A percentile compares a stretch with the other conserved stretches of the same genome.
phyloP scores from a whole-genome alignment of 441 rosid genomes.

The Mallotus japonicus region DNA sequence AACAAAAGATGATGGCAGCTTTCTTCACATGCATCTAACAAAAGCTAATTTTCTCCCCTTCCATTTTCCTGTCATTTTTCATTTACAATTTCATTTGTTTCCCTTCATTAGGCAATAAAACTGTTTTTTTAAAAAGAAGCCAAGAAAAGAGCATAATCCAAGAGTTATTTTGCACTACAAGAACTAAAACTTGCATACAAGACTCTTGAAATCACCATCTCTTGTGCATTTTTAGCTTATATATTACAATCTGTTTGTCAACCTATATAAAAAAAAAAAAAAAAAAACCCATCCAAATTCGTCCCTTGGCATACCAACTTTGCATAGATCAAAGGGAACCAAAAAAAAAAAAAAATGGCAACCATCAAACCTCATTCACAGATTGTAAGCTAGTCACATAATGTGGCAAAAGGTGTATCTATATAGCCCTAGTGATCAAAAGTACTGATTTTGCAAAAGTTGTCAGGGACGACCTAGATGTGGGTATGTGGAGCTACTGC shows the following conservation, averaged over 20 bases:
- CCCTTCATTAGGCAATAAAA: background rate
- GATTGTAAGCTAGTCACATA: constrained; percentile 29
- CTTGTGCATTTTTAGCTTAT: constrained; percentile 46
- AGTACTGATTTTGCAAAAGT: constrained; percentile 21
- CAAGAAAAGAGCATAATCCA: background rate
- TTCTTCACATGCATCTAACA: constrained; percentile 9
- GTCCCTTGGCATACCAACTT: constrained; percentile 46
- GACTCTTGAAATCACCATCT: constrained; percentile 34
- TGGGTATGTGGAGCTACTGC: constrained; percentile 52
- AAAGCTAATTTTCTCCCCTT: background rate
- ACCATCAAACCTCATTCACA: constrained; percentile 49
- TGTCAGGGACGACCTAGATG: constrained; percentile 37
- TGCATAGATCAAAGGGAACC: constrained; percentile 33
- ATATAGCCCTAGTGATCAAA: constrained; percentile 28
- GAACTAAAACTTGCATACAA: constrained; percentile 32
- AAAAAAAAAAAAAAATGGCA: constrained; percentile 20
- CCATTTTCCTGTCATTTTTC: background rate
- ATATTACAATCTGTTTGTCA: constrained; percentile 53
- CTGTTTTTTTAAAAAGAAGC: background rate
- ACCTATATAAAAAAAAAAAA: constrained; percentile 62
- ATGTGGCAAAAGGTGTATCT: constrained; percentile 24
- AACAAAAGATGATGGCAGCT: constrained; percentile 8
- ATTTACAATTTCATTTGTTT: background rate
- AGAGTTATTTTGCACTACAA: constrained; percentile 26
- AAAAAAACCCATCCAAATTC: constrained; percentile 33